Base-by-base conservation (phyloP, 192 early-diverging fungal genomes). In the Coemansia interrupta region DNA sequence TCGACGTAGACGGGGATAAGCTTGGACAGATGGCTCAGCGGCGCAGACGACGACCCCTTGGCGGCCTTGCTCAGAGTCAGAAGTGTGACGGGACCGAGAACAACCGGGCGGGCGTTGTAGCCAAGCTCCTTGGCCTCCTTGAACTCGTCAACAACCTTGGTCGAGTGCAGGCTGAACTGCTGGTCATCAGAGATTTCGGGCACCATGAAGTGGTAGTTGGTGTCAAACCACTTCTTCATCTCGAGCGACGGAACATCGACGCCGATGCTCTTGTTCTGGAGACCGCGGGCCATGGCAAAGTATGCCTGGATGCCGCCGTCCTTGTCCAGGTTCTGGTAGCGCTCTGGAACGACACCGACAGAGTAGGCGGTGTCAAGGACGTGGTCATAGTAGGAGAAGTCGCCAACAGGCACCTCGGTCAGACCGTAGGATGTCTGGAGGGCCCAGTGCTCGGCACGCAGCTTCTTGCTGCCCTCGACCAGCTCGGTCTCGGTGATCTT, bases 161-260 rank as follows among this genome's bases (percentile, higher is more conserved):
- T 76, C 39, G 72, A 60, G 51, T 76, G 66, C 55, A 96, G 81
- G 15, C 68, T 70, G 73, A 98, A 96, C 39, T 79, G 65, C 60
- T 91, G 89, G 70, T 81, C 67, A 56, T 85, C 79, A 46, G 85
- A 81, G 55, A 98, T 87, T 78, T 93, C 90, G 23, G 94, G 92
- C 28, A 96, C 94, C 57, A 94, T 92, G 72, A 82, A 92, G 63
- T 91, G 85, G 82, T 90, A 98, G 89, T 98, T 98, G 64, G 96
- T 96, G 78, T 97, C 94, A 72, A 97, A 98, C 93, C 91, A 98
- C 83, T 98, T 98, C 85, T 94, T 94, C 96, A 98, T 98, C 80
- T 97, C 94, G 70, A 93, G 87, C 53, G 95, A 92, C 52, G 90
- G 90, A 29, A 98, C 90, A 61, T 97, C 93, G 57, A 96, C 78